A percentile compares a stretch with the other conserved stretches of the same genome.
Evolutionary conservation across 768 basidiomycete genomes (phyloP).

Genomic region (Cystobasidium ongulense): DNA sequence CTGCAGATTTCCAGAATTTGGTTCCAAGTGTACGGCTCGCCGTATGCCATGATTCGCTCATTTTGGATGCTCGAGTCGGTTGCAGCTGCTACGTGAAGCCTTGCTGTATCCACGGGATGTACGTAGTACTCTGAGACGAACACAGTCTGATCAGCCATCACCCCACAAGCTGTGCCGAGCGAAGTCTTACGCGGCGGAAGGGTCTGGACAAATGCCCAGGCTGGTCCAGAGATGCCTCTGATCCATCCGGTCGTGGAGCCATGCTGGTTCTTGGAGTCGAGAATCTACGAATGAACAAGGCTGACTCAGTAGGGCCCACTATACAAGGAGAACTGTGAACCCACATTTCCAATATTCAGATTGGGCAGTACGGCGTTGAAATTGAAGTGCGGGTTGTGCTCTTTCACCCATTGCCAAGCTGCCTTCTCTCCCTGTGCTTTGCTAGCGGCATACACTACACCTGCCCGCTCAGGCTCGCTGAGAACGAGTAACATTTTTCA

Average conservation of each 20-base stretch:
- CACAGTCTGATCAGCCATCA: too few species aligned
- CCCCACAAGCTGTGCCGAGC: too few species aligned
- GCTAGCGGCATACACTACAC: slow-evolving; percentile 22
- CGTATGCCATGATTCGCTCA: slow-evolving; percentile 22
- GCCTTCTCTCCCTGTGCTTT: slow-evolving; percentile 19
- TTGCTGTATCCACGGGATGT: neutral
- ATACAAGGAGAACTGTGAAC: neutral
- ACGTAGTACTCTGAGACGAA: slow-evolving; percentile 22
- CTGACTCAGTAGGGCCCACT: too few species aligned
- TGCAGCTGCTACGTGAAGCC: neutral
- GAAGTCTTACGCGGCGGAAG: neutral
- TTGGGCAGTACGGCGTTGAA: slow-evolving; percentile 22
- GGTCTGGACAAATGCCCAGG: neutral
- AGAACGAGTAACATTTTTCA: neutral
- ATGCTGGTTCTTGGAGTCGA: slow-evolving; percentile 7
- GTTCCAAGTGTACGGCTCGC: neutral
- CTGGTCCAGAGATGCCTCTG: neutral
- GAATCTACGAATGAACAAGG: neutral
- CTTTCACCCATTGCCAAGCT: neutral
- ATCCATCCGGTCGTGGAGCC: slow-evolving; percentile 20
- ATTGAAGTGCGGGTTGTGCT: slow-evolving; percentile 13
- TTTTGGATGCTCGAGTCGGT: neutral
- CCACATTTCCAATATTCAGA: slow-evolving; percentile 12
- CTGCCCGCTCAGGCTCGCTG: neutral
- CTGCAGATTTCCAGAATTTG: neutral